These are phyloP conservation scores for Salix dunnii DNA, from an alignment of 345 rosid genomes.

Conservation along the genomic window DNA sequence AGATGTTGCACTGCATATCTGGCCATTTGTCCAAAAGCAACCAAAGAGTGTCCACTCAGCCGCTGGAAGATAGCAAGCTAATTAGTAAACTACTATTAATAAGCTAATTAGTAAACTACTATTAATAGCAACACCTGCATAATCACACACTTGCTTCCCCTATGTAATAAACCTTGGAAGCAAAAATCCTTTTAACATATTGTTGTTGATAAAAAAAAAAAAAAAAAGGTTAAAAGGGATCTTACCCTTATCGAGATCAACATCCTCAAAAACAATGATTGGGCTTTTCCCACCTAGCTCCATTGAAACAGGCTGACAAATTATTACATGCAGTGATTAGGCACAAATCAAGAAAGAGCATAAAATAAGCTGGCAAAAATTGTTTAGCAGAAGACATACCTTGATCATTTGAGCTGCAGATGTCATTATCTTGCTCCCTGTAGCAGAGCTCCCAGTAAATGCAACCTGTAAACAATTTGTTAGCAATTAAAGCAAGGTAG, in stretches of 20 bases:
- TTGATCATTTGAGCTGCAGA: slow-evolving; percentile 81
- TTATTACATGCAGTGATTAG: slow-evolving; percentile 10
- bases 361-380: background rate
- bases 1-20: slow-evolving; percentile 98
- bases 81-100: background rate
- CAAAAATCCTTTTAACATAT: slow-evolving; percentile 10
- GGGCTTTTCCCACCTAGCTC: slow-evolving; percentile 99
- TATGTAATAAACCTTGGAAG: background rate
- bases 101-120: slow-evolving; percentile 2
- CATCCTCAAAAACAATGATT: slow-evolving; percentile 85
- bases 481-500: slow-evolving; percentile 16
- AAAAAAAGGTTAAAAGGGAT: slow-evolving; percentile 8
- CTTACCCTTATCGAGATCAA: slow-evolving; percentile 82
- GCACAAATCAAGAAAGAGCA: slow-evolving; percentile 9
- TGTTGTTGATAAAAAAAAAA: slow-evolving; percentile 1
- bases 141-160: background rate
- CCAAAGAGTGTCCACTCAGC: slow-evolving; percentile 87
- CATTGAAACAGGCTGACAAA: slow-evolving; percentile 79
- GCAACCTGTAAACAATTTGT: slow-evolving; percentile 53
- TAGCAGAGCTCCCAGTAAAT: slow-evolving; percentile 89
- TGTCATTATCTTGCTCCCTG: slow-evolving; percentile 81
- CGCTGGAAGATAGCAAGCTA: slow-evolving; percentile 43
- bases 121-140: background rate
- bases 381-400: slow-evolving; percentile 38
- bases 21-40: slow-evolving; percentile 97